These are phyloP conservation scores for Aspergillus cristatus DNA, from an alignment of 495 filamentous ascomycete species.

Conservation along the genomic window DNA sequence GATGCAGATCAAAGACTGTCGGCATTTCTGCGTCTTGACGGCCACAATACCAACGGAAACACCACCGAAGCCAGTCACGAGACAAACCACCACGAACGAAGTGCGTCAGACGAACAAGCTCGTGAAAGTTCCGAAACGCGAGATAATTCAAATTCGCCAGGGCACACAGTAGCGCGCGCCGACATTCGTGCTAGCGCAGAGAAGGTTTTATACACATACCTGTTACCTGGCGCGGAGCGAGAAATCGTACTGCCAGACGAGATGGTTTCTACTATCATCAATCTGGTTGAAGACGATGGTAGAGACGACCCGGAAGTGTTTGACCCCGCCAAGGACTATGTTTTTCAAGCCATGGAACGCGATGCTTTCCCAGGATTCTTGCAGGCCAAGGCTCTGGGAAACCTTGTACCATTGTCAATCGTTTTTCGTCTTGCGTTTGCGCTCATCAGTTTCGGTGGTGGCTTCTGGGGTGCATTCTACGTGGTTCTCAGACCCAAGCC, in stretches of 20 bases:
- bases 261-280: slow-evolving; percentile 72
- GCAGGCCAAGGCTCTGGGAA: slow-evolving; percentile 86
- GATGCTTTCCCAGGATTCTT: slow-evolving; percentile 97
- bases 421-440: slow-evolving; percentile 77
- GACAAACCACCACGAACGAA: slow-evolving; percentile 34
- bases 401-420: slow-evolving; percentile 80
- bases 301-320: slow-evolving; percentile 97
- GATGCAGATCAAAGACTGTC: slow-evolving; percentile 83
- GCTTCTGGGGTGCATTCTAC: slow-evolving; percentile 87
- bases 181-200: slow-evolving; percentile 91
- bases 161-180: slow-evolving; percentile 70
- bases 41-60: slow-evolving; percentile 36
- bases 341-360: slow-evolving; percentile 98
- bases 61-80: slow-evolving; percentile 63
- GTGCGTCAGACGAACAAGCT: slow-evolving; percentile 42
- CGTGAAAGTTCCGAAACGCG: slow-evolving; percentile 56
- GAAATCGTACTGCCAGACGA: slow-evolving; percentile 87
- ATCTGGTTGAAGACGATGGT: slow-evolving; percentile 75
- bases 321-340: slow-evolving; percentile 95
- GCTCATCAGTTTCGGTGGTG: slow-evolving; percentile 79
- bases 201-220: slow-evolving; percentile 93
- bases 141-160: slow-evolving; percentile 61
- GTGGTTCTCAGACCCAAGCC: slow-evolving; percentile 82
- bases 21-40: slow-evolving; percentile 75
- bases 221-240: slow-evolving; percentile 85